Percentiles rank a stretch among this genome's conserved stretches.
Conservation (phyloP, 371 early-diverging fungal genomes). For the Mortierella sp. region DNA sequence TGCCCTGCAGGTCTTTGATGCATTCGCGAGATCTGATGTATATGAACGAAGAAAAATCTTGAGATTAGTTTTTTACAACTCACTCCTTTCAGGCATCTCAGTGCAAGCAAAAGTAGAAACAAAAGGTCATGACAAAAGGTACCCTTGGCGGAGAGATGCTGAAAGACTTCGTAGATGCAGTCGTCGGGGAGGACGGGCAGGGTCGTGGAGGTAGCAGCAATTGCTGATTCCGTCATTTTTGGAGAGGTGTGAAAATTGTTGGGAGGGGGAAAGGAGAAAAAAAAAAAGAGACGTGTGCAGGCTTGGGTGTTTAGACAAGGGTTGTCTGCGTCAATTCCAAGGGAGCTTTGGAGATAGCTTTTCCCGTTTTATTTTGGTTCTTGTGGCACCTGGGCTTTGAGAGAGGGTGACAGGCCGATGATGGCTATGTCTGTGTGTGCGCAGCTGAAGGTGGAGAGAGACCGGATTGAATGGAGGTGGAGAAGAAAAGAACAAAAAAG, state of each 20-base stretch:
- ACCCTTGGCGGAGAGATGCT: constrained; percentile 47
- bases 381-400: background rate
- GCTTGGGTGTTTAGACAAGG: background rate
- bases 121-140: background rate
- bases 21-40: constrained; percentile 35
- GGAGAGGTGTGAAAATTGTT: background rate
- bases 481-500: background rate
- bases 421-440: background rate
- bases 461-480: background rate
- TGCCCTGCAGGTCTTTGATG: constrained; percentile 25
- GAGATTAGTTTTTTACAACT: background rate
- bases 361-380: background rate
- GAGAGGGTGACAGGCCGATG: background rate
- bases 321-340: background rate
- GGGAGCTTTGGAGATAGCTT: too few relatives aligned
- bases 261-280: background rate
- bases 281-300: background rate
- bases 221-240: background rate
- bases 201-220: background rate
- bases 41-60: background rate
- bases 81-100: background rate
- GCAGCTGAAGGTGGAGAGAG: background rate
- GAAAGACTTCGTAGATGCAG: constrained; percentile 44
- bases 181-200: constrained; percentile 41
- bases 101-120: background rate